Conservation (phyloP, 345 rosid genomes). For the Hypericum androsaemum region DNA sequence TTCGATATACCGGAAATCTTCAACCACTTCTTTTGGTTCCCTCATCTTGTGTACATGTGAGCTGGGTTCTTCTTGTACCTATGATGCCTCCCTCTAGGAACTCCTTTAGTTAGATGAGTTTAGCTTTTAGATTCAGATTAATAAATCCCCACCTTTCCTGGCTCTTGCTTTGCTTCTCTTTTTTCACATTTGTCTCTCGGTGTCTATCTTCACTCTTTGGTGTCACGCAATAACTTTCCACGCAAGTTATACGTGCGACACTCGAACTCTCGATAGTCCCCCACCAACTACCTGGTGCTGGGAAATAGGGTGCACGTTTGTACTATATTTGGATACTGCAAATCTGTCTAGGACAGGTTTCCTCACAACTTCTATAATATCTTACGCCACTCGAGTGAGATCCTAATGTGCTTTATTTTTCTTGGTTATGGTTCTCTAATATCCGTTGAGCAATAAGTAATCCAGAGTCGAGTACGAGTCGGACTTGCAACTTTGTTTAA, state of each 20-base stretch:
- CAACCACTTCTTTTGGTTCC: not conserved
- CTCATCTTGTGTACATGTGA: constrained; percentile 32
- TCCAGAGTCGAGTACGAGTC: too few species aligned
- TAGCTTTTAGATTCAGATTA: constrained; percentile 9
- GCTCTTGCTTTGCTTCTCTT: constrained; percentile 4
- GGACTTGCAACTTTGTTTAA: too few species aligned
- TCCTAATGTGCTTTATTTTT: too few species aligned
- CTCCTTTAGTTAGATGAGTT: constrained; percentile 12
- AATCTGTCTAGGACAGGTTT: too few species aligned
- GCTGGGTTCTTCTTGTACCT: constrained; percentile 21
- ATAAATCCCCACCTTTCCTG: not conserved
- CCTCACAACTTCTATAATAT: too few species aligned
- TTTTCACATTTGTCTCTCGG: constrained; percentile 19
- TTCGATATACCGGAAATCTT: constrained; percentile 12
- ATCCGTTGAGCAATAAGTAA: too few species aligned
- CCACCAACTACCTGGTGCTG: constrained; percentile 5
- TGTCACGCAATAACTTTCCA: constrained; percentile 11
- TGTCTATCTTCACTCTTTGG: constrained; percentile 61
- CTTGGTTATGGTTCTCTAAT: too few species aligned
- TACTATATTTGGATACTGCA: too few species aligned
- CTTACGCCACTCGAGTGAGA: too few species aligned
- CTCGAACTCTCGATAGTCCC: not conserved
- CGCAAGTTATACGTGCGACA: constrained; percentile 39
- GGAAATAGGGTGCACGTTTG: too few species aligned
- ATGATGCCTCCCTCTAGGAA: constrained; percentile 25